These are phyloP conservation scores for Verticillium alfalfae DNA, from an alignment of 2,329 filamentous ascomycete species.

Conservation along the genomic window DNA sequence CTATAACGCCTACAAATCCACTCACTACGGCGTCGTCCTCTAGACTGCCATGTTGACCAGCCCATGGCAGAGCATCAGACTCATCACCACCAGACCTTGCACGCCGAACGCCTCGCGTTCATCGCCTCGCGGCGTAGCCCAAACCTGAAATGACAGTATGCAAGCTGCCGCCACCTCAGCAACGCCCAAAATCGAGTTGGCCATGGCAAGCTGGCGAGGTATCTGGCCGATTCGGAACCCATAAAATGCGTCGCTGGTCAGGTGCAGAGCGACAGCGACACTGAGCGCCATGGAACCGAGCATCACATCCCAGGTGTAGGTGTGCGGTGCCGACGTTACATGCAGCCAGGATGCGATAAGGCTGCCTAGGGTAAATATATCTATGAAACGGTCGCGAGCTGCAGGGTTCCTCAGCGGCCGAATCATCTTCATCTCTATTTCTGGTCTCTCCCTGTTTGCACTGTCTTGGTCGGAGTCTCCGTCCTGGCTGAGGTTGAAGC, in stretches of 20 bases:
- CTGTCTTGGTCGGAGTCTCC: neutral
- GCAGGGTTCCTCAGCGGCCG: neutral
- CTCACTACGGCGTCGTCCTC: neutral
- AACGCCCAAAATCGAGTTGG: constrained; percentile 7
- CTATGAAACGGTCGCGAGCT: constrained; percentile 8
- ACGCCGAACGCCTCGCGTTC: constrained; percentile 1
- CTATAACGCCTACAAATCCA: neutral
- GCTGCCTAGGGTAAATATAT: constrained; percentile 10
- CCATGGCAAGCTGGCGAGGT: constrained; percentile 6
- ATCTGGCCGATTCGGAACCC: constrained; percentile 5
- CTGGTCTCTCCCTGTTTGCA: neutral
- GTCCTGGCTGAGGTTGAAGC: constrained; percentile 33
- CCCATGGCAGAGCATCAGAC: constrained; percentile 9
- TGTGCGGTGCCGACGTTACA: constrained; percentile 6
- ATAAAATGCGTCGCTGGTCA: constrained; percentile 8
- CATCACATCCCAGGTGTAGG: constrained; percentile 11
- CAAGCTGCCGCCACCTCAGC: constrained; percentile 9
- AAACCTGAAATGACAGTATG: constrained; percentile 9
- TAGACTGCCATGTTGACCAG: neutral
- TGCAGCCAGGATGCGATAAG: constrained; percentile 9
- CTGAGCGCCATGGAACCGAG: constrained; percentile 11
- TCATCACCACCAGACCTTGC: constrained; percentile 8
- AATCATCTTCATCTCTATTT: neutral
- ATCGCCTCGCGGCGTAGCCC: neutral
- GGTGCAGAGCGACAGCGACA: constrained; percentile 6